Percentiles rank a stretch among this genome's conserved stretches.
phyloP scores from a whole-genome alignment of 441 rosid genomes.

The Erodium moschatum region DNA sequence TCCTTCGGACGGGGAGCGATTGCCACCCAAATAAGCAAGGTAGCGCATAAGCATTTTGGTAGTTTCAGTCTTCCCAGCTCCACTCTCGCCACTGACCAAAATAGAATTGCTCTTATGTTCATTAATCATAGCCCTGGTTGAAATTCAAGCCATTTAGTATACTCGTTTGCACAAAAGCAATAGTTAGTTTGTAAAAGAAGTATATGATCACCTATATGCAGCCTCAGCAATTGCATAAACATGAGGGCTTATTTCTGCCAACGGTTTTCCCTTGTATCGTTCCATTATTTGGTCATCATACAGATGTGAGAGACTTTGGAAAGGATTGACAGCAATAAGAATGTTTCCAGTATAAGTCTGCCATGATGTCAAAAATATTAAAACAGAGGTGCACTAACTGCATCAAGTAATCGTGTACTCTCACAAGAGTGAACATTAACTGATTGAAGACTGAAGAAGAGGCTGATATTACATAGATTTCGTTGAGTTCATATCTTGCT shows the following conservation, averaged over 20 bases:
- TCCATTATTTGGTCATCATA: constrained; percentile 83
- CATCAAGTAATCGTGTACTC: constrained; percentile 24
- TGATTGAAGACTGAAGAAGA: constrained; percentile 22
- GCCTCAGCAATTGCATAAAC: constrained; percentile 89
- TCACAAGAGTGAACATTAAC: constrained; percentile 20
- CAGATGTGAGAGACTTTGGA: constrained; percentile 78
- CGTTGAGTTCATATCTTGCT: constrained; percentile 79
- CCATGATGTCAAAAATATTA: constrained; percentile 12
- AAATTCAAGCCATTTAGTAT: constrained; percentile 10
- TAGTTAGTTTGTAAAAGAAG: constrained; percentile 8
- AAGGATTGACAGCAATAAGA: constrained; percentile 80
- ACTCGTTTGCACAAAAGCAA: constrained; percentile 6
- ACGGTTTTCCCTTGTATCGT: constrained; percentile 82
- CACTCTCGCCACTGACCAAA: constrained; percentile 97
- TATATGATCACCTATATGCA: constrained; percentile 54
- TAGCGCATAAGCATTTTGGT: constrained; percentile 96
- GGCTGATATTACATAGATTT: constrained; percentile 58
- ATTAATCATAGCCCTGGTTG: constrained; percentile 71
- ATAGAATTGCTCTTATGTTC: constrained; percentile 89
- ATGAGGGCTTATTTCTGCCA: constrained; percentile 73
- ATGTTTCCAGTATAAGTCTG: constrained; percentile 90
- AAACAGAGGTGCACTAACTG: constrained; percentile 27
- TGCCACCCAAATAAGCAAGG: constrained; percentile 91
- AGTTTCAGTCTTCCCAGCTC: constrained; percentile 96
- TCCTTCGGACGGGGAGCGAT: constrained; percentile 60